Conservation (phyloP, 140 eudicot species). For the Stevia rebaudiana region DNA sequence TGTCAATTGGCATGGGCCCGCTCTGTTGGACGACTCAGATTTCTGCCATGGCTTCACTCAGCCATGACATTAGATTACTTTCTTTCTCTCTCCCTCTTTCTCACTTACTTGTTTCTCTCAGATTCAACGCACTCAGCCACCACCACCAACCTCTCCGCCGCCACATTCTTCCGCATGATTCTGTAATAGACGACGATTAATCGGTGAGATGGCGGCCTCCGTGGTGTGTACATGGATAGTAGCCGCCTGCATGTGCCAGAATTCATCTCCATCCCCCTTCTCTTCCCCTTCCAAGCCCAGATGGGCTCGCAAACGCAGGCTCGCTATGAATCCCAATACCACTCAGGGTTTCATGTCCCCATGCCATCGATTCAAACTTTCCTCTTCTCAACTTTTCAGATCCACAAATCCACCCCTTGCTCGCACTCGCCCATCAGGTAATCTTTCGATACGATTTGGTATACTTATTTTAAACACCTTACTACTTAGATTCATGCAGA, state of each 20-base stretch:
- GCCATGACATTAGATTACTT: background rate
- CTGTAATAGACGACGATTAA: background rate
- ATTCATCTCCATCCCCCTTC: slow-evolving; percentile 15
- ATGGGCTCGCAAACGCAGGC: slow-evolving; percentile 32
- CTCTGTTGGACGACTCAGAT: slow-evolving; percentile 36
- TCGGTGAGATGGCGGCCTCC: slow-evolving; percentile 21
- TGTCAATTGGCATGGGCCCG: slow-evolving; percentile 18
- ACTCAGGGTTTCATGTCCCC: slow-evolving; percentile 2
- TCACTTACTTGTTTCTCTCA: slow-evolving; percentile 13
- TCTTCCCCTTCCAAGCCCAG: slow-evolving; percentile 6
- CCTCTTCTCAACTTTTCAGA: slow-evolving; percentile 22
- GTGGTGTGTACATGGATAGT: slow-evolving; percentile 58
- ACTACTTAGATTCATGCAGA: too few relatives aligned
- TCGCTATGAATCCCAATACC: background rate
- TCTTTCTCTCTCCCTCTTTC: slow-evolving; percentile 14
- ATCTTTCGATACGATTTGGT: background rate
- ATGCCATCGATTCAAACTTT: slow-evolving; percentile 26
- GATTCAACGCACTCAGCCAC: slow-evolving; percentile 16
- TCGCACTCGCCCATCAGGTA: slow-evolving; percentile 27
- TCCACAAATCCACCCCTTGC: slow-evolving; percentile 15
- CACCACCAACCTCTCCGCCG: slow-evolving; percentile 17
- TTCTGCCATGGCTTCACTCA: slow-evolving; percentile 18
- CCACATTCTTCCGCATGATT: background rate
- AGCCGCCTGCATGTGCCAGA: slow-evolving; percentile 84
- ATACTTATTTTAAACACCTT: too few relatives aligned